These are phyloP conservation scores for Pseudozyma pruni DNA, from an alignment of 1,284 basidiomycete species.

Conservation along the genomic window DNA sequence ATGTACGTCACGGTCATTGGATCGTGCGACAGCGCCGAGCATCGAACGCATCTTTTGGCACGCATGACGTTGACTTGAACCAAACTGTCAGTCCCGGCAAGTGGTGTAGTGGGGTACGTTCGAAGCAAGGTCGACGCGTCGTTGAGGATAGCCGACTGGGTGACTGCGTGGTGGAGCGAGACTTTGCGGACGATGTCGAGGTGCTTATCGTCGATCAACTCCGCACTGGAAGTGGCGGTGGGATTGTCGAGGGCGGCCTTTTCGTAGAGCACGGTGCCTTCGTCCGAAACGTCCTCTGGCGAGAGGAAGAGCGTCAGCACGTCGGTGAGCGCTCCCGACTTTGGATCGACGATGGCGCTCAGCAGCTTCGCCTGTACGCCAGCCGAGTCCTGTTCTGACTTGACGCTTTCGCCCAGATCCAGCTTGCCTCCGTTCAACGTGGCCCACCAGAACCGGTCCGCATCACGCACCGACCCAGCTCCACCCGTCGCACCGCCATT, in stretches of 20 bases:
- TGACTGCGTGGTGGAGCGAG: conserved; percentile 22
- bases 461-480: conserved; percentile 7
- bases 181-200: conserved; percentile 39
- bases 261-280: conserved; percentile 35
- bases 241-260: conserved; percentile 4
- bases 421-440: conserved; percentile 12
- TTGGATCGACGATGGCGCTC: conserved; percentile 22
- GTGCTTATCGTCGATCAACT: conserved; percentile 1
- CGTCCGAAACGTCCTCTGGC: conserved; percentile 35
- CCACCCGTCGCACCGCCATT: neutral
- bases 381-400: conserved; percentile 8
- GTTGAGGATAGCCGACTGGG: conserved; percentile 22
- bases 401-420: neutral
- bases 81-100: neutral
- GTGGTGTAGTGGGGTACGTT: conserved; percentile 1
- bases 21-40: conserved; percentile 33
- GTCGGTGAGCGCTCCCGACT: conserved; percentile 36
- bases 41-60: conserved; percentile 38
- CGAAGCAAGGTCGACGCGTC: conserved; percentile 15
- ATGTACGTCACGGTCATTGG: conserved; percentile 18
- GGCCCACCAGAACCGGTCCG: conserved; percentile 40
- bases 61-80: conserved; percentile 21
- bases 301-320: conserved; percentile 37
- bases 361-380: conserved; percentile 22
- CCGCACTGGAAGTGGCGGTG: too few relatives aligned